Evolutionary conservation across 345 rosid species (phyloP).

Genomic region (Nephelium lappaceum): DNA sequence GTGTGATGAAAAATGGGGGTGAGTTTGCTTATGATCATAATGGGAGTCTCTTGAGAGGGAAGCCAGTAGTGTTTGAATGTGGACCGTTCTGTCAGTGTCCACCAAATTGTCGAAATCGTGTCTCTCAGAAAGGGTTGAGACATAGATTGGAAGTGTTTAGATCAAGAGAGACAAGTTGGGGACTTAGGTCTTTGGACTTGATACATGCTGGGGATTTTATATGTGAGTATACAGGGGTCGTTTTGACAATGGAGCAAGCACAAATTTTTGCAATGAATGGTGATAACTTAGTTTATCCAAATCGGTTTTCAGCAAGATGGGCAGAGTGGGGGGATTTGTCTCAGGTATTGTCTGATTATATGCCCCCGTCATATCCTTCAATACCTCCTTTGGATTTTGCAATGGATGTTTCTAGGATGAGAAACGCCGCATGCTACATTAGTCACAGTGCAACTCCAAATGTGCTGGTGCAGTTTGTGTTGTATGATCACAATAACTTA

Average conservation of each 20-base stretch:
- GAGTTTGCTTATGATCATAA: slow-evolving; percentile 72
- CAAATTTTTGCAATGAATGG: slow-evolving; percentile 80
- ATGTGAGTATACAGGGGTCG: slow-evolving; percentile 88
- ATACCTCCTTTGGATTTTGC: slow-evolving; percentile 88
- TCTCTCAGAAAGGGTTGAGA: slow-evolving; percentile 71
- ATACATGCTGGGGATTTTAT: slow-evolving; percentile 88
- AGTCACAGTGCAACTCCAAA: slow-evolving; percentile 88
- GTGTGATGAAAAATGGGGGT: slow-evolving; percentile 76
- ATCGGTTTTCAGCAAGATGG: slow-evolving; percentile 70
- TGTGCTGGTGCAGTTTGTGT: slow-evolving; percentile 78
- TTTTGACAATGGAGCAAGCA: slow-evolving; percentile 87
- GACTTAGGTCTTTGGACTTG: slow-evolving; percentile 85
- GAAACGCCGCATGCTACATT: slow-evolving; percentile 92
- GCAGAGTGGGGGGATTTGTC: slow-evolving; percentile 90
- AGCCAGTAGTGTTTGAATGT: slow-evolving; percentile 80
- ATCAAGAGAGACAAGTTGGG: slow-evolving; percentile 93
- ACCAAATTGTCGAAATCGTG: slow-evolving; percentile 75
- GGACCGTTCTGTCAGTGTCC: slow-evolving; percentile 78
- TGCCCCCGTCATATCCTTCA: slow-evolving; percentile 60
- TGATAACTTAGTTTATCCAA: slow-evolving; percentile 74
- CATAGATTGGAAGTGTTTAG: slow-evolving; percentile 82
- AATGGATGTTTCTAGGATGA: slow-evolving; percentile 91
- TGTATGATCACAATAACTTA: slow-evolving; percentile 82
- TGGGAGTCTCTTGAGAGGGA: slow-evolving; percentile 73
- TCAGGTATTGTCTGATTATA: slow-evolving; percentile 55